Conservation (phyloP, 306 rosid species). For the Trichosanthes cucumerina region DNA sequence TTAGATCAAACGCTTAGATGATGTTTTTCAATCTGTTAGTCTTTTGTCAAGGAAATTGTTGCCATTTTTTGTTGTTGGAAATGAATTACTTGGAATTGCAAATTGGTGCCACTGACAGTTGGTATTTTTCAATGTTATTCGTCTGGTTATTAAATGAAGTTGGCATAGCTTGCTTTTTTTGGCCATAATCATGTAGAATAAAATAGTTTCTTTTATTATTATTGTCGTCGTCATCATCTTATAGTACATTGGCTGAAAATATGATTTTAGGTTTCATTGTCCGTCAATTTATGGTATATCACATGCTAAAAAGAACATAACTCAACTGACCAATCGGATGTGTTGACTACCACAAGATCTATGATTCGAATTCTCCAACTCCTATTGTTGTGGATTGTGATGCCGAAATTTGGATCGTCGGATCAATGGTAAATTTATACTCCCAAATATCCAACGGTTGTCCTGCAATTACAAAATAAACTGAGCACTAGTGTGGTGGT, state of each 20-base stretch:
- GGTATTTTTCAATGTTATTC: background rate
- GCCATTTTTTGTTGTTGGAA: slow-evolving; percentile 2
- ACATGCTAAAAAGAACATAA: too few relatives aligned
- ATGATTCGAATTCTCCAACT: too few relatives aligned
- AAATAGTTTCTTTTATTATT: background rate
- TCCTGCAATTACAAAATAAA: too few relatives aligned
- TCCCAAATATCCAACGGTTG: too few relatives aligned
- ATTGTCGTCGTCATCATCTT: too few relatives aligned
- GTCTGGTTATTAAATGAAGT: background rate
- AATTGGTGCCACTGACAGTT: background rate
- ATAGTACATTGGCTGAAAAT: background rate
- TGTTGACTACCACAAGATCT: too few relatives aligned
- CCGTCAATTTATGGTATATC: too few relatives aligned
- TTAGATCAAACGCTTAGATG: slow-evolving; percentile 15
- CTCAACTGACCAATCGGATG: too few relatives aligned
- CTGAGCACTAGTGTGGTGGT: too few relatives aligned
- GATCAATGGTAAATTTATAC: too few relatives aligned
- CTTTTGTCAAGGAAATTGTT: slow-evolving; percentile 11
- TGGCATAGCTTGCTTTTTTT: background rate
- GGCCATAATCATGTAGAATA: background rate
- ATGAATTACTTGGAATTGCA: slow-evolving; percentile 19
- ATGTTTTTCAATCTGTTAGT: slow-evolving; percentile 19
- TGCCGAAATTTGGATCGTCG: too few relatives aligned
- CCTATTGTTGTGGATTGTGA: too few relatives aligned
- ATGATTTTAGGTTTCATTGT: background rate